phyloP scores from a whole-genome alignment of 768 basidiomycete genomes.

The Cyclocybe cylindracea region DNA sequence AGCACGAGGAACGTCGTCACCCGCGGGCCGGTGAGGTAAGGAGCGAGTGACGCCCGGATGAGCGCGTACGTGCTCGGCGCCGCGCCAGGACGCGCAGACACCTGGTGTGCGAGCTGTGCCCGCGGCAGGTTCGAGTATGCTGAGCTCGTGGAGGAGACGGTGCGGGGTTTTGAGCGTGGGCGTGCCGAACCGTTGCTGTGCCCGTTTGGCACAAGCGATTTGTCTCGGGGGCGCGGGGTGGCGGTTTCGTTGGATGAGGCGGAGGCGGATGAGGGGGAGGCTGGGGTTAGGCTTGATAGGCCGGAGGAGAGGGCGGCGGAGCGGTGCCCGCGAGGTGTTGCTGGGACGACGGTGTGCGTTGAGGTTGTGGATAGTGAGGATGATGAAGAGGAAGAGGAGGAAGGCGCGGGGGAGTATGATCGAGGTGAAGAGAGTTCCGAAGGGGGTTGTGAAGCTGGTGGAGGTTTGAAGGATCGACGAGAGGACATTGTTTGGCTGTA shows the following conservation, averaged over 20 bases:
- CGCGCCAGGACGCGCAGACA: slow-evolving; percentile 9
- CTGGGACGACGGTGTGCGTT: slow-evolving; percentile 70
- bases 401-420: slow-evolving; percentile 49
- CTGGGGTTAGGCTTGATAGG: slow-evolving; percentile 24
- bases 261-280: slow-evolving; percentile 37
- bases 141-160: slow-evolving; percentile 23
- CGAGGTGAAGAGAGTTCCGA: slow-evolving; percentile 33
- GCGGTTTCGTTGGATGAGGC: slow-evolving; percentile 39
- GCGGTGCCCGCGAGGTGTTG: slow-evolving; percentile 34
- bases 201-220: slow-evolving; percentile 10
- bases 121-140: slow-evolving; percentile 23
- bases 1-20: slow-evolving; percentile 49
- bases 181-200: slow-evolving; percentile 11
- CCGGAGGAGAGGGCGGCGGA: slow-evolving; percentile 19
- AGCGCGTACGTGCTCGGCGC: slow-evolving; percentile 40
- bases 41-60: slow-evolving; percentile 47
- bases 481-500: slow-evolving; percentile 38
- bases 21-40: slow-evolving; percentile 50
- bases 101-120: slow-evolving; percentile 18
- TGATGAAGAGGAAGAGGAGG: slow-evolving; percentile 62
- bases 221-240: slow-evolving; percentile 26
- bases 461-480: slow-evolving; percentile 22
- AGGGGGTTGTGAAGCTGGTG: slow-evolving; percentile 12
- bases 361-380: slow-evolving; percentile 74
- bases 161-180: slow-evolving; percentile 26